These are phyloP conservation scores for Cercospora sojina DNA, from an alignment of 2,329 filamentous ascomycete species.

Conservation along the genomic window DNA sequence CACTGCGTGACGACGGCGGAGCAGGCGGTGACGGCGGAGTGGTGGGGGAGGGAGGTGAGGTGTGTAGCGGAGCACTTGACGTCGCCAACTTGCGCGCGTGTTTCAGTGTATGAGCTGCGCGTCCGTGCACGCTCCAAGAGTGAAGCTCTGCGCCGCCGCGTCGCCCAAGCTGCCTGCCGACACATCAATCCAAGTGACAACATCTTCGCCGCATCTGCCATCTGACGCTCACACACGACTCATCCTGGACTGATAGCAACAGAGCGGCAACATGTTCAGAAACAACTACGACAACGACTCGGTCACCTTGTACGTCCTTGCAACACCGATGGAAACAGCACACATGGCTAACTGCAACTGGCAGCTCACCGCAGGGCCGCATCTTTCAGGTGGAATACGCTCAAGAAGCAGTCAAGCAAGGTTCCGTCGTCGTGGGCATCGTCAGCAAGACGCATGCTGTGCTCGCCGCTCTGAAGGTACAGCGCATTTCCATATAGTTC, in stretches of 20 bases:
- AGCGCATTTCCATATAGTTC: neutral
- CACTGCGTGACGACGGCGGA: neutral
- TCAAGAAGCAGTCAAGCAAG: slow-evolving; percentile 97
- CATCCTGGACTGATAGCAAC: neutral
- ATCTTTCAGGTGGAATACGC: slow-evolving; percentile 99
- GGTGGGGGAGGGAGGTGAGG: neutral
- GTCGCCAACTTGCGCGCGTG: neutral
- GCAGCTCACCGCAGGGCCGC: slow-evolving; percentile 93
- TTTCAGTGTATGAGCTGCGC: neutral
- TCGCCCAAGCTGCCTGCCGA: slow-evolving; percentile 5
- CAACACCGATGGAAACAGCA: neutral
- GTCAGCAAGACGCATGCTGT: slow-evolving; percentile 98
- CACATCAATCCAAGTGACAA: neutral
- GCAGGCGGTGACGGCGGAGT: neutral
- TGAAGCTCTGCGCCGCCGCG: neutral
- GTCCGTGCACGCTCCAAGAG: neutral
- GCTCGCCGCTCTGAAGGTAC: slow-evolving; percentile 91
- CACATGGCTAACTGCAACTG: slow-evolving; percentile 10
- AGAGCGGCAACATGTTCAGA: slow-evolving; percentile 72
- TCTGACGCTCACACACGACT: neutral
- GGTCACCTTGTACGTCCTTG: slow-evolving; percentile 82
- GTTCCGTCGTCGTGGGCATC: slow-evolving; percentile 94
- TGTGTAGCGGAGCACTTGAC: neutral
- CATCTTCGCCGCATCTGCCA: neutral
- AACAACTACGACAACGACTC: slow-evolving; percentile 99